Base-by-base conservation (phyloP, 345 rosid species). In the Eucalyptus globulus region DNA sequence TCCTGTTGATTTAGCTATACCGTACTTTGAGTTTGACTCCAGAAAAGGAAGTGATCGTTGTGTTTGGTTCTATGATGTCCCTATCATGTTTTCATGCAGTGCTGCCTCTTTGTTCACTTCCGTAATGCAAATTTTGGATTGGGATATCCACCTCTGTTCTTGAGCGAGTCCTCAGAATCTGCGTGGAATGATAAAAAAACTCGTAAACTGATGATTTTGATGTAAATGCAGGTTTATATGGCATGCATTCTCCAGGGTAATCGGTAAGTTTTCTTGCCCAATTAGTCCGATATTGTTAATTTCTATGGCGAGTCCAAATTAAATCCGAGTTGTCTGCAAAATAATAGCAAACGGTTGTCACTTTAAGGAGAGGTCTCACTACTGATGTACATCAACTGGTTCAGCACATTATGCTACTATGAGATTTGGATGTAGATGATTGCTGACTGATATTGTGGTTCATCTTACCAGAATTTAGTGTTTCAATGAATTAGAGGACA, bases 181-280 rank as follows among this genome's bases (percentile, higher is more conserved):
- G 14, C 14, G 22, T 72, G 45, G 44, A 72, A 72, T 72, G 85
- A 40, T 40, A 40, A 86, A 53, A 50, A 49, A 80, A 37, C 72
- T 87, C 19, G 27, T 87, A n/a, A 51, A 49, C 15, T 76, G 47
- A 56, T 92, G 89, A 87, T 91, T 86, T 88, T 85, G 51, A n/a
- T 86, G 65, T 90, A 65, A 88, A 93, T 80, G 62, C 96, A 98
- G 99, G 98, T 97, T 54, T 95, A 96, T 88, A 97, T 98, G 99
- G 99, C 99, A 49, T 97, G 99, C 92, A 91, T 98, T 89, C 94
- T 92, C 86, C 97, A 95, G 1, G 99, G 98, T 49, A 93, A 93
- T 49, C 92, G 96, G 99, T 96, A 92, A 93, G 97, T 88, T 88
- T 90, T 80, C 69, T 54, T 87, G 50, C 86, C 85, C 51, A 60